Evolutionary conservation across 768 basidiomycete species (phyloP).

Genomic region (Erythrobasidium yunnanense): DNA sequence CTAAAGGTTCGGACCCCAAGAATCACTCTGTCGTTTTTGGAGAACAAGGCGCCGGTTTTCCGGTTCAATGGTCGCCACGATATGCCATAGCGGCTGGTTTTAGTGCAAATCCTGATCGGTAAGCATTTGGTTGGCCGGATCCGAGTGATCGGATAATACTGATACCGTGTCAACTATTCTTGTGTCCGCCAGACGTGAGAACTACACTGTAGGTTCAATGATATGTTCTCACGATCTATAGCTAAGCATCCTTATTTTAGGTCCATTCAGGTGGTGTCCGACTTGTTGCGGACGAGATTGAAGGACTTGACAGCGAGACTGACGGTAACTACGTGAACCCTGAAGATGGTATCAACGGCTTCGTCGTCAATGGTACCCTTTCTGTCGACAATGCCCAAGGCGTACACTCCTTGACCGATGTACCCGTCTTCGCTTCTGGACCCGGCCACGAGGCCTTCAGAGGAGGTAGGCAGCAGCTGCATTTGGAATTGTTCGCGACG

Average conservation of each 20-base stretch:
- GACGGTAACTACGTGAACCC: conserved; percentile 37
- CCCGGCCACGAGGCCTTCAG: background rate
- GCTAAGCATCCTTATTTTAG: too few relatives aligned
- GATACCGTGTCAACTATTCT: too few relatives aligned
- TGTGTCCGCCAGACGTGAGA: too few relatives aligned
- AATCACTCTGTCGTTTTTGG: conserved; percentile 36
- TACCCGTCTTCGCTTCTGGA: background rate
- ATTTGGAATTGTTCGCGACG: too few relatives aligned
- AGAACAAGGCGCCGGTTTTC: conserved; percentile 39
- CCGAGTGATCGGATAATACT: too few relatives aligned
- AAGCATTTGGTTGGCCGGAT: too few relatives aligned
- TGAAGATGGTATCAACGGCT: conserved; percentile 40
- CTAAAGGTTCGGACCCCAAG: conserved; percentile 29
- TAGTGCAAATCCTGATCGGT: conserved; percentile 38
- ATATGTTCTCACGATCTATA: too few relatives aligned
- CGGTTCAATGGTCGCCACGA: conserved; percentile 44
- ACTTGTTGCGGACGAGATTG: conserved; percentile 35
- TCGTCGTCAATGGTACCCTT: conserved; percentile 42
- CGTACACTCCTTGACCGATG: conserved; percentile 39
- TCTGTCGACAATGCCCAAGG: conserved; percentile 39
- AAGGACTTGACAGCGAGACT: conserved; percentile 34
- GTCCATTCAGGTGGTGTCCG: conserved; percentile 36
- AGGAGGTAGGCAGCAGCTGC: conserved; percentile 33
- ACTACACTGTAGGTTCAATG: too few relatives aligned
- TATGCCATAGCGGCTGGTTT: conserved; percentile 39